Base-by-base conservation (phyloP, 768 basidiomycete genomes). In the Pluteus cervinus region DNA sequence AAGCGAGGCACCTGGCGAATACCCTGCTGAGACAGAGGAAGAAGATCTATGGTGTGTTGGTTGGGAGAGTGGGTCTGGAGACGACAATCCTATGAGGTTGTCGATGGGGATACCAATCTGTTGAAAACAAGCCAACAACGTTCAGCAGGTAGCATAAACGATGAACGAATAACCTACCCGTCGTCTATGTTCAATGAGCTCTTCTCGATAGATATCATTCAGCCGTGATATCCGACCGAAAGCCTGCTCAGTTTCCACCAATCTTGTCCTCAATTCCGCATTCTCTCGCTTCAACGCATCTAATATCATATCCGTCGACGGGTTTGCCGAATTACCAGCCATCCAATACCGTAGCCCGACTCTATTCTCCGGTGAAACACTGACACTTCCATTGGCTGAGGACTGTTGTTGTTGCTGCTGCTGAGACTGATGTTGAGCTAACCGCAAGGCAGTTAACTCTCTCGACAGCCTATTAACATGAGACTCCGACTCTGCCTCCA, bases 121-220 rank as follows among this genome's bases (percentile, higher is more conserved):
- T 33, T 26, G 39, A 26, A 45, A 36, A 37, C 29, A 41, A 36
- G 33, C 40, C 30, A 33, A 32, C 7, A 29, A 22, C 39, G 44
- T 39, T 25, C 23, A 11, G 26, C 26, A 17, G 25, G 35, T 43
- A 14, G 17, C 7, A 29, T 20, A 33, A 21, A 29, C 21, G 32
- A 31, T 9, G 7, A n/a, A 40, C 32, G 24, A 40, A 33, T 26
- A 7, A 72, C 88, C 60, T 60, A 87, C 86, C 57, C 85, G 66
- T 46, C 77, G 65, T 41, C 88, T 61, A 51, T 85, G 77, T 29
- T 86, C 81, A 38, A 91, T 79, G 42, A 91, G 60, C 57, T 91
- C 88, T 58, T 88, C 87, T 21, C 86, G 68, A 52, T 90, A 91
- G 4, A 87, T 73, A 48, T 90, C 87, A 46, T 89, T 90, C 52